These are phyloP conservation scores for Exophiala oligosperma DNA, from an alignment of 2,329 filamentous ascomycete genomes.

Conservation along the genomic window DNA sequence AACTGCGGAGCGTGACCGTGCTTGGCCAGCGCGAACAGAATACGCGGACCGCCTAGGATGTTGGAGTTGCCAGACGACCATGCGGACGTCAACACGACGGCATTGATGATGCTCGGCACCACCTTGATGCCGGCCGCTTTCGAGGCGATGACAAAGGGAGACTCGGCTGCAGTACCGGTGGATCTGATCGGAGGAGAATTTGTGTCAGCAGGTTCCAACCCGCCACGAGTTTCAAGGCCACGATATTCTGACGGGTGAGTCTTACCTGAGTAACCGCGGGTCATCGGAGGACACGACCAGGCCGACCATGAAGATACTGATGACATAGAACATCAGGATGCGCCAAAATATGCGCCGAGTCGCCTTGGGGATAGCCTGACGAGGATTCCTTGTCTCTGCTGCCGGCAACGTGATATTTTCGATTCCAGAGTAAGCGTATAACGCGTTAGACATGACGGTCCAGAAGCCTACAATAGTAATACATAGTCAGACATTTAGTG, in stretches of 20 bases:
- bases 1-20: slow-evolving; percentile 54
- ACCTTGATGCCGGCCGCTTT: slow-evolving; percentile 43
- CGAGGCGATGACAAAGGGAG: slow-evolving; percentile 55
- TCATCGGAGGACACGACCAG: slow-evolving; percentile 40
- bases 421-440: slow-evolving; percentile 38
- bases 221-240: too few relatives aligned
- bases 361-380: slow-evolving; percentile 55
- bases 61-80: slow-evolving; percentile 56
- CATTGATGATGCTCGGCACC: slow-evolving; percentile 73
- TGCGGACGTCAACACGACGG: slow-evolving; percentile 70
- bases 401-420: slow-evolving; percentile 58
- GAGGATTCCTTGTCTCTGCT: slow-evolving; percentile 56
- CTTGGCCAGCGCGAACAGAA: slow-evolving; percentile 56
- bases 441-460: slow-evolving; percentile 43
- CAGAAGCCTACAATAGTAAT: slow-evolving; percentile 38
- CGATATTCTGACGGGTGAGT: too few relatives aligned
- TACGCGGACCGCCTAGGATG: slow-evolving; percentile 64
- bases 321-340: slow-evolving; percentile 58
- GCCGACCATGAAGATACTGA: slow-evolving; percentile 19
- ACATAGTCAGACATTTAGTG: too few relatives aligned
- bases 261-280: neutral
- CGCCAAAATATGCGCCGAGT: slow-evolving; percentile 56
- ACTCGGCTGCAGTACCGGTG: slow-evolving; percentile 35
- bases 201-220: too few relatives aligned
- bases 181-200: too few relatives aligned